Base-by-base conservation (phyloP, 352 stramenopile species). In the Pilasporangium apinafurcum region DNA sequence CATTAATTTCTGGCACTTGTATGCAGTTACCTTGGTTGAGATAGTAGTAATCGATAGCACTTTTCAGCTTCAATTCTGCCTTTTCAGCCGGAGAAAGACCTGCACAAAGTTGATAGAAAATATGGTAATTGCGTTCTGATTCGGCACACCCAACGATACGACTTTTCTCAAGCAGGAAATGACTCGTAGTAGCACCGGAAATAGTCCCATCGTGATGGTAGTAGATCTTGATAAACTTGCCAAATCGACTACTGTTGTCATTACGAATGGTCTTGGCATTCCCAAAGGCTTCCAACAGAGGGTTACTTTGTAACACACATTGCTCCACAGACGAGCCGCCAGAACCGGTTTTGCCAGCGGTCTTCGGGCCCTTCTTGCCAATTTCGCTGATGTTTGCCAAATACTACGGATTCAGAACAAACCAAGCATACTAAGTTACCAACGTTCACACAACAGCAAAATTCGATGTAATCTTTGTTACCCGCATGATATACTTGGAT, bases 101-200 rank as follows among this genome's bases (percentile, higher is more conserved):
- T 0, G 83, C 78, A 53, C 95, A 94, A 13, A 99, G 59, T 62
- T 98, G 87, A 65, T 99, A 99, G 59, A 99, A 99, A 28, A 99
- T 96, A 65, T 99, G 96, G 73, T 98, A 99, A 65, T 99, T 99
- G 16, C 96, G 75, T 69, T 99, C 97, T 3, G 88, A 65, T 14
- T 94, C 61, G 4, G 76, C 81, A 62, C 96, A 97, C 20, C 83
- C 81, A 1, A 98, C 84, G 21, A 99, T 93, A 14, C 96, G 91
- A 46, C 95, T 96, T 66, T 99, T 99, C 62, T 99, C 96, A 10
- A 99, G 70, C 34, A 99, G 73, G 57, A 99, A 99, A 24, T 98
- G 96, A 49, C 94, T 96, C 32, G 96, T 96, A 28, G 70, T 95
- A n/a, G 88, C 90, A 10, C 90, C 91, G 1, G 83, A 90, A 49